These are phyloP conservation scores for Eucalyptus polybractea DNA, from an alignment of 345 rosid genomes.

Conservation along the genomic window DNA sequence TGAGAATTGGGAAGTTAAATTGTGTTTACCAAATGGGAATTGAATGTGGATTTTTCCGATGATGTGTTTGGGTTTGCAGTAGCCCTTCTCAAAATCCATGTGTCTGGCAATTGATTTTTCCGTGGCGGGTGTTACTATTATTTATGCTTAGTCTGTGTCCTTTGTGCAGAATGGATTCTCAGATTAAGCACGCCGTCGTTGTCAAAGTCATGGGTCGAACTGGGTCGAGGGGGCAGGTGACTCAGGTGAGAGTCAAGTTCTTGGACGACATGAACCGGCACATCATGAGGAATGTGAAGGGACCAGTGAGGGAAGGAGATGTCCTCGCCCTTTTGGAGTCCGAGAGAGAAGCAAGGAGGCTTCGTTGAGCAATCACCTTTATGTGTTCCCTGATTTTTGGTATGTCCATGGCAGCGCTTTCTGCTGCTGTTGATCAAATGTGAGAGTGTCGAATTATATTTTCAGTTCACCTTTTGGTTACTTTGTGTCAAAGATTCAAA, in stretches of 20 bases:
- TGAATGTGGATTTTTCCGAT: neutral
- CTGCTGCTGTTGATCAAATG: neutral
- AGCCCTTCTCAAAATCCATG: neutral
- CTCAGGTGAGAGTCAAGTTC: slow-evolving; percentile 83
- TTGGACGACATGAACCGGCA: slow-evolving; percentile 41
- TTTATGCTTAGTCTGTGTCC: neutral
- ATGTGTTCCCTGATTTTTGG: neutral
- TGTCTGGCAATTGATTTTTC: neutral
- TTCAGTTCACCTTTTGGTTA: neutral
- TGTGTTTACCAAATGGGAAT: neutral
- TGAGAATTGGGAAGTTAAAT: neutral
- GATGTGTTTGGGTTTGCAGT: neutral
- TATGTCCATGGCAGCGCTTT: neutral
- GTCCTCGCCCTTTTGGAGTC: slow-evolving; percentile 66
- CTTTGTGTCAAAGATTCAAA: neutral
- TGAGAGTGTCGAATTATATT: neutral
- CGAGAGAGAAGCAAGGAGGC: slow-evolving; percentile 77
- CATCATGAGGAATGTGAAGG: slow-evolving; percentile 82
- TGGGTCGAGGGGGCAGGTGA: slow-evolving; percentile 82
- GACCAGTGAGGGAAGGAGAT: slow-evolving; percentile 77
- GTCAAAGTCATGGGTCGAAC: slow-evolving; percentile 84
- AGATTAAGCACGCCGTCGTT: slow-evolving; percentile 66
- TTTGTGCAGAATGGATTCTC: slow-evolving; percentile 50
- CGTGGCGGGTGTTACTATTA: neutral
- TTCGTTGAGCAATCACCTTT: slow-evolving; percentile 19